Percentiles rank a stretch among this genome's conserved stretches.
phyloP scores from a whole-genome alignment of 1,139 yeast genomes.

The Scheffersomyces stambukii region DNA sequence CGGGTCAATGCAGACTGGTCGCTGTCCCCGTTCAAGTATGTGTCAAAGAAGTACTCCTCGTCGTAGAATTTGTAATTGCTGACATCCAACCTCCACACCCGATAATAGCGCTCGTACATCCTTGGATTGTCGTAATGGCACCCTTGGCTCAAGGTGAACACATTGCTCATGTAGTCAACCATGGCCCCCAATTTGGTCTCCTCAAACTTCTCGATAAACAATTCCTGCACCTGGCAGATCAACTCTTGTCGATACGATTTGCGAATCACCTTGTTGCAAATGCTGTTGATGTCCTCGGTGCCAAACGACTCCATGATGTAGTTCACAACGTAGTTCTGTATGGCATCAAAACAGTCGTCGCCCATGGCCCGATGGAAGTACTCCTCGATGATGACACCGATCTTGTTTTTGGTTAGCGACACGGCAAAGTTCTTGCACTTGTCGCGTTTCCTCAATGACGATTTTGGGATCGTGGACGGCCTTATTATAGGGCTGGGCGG shows the following conservation, averaged over 20 bases:
- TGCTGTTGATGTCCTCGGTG: constrained; percentile 8
- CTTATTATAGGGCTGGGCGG: constrained; percentile 12
- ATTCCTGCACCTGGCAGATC: constrained; percentile 12
- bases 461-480: constrained; percentile 8
- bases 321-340: constrained; percentile 10
- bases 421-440: constrained; percentile 1
- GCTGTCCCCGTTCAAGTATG: constrained; percentile 8
- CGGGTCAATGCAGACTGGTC: constrained; percentile 6
- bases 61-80: constrained; percentile 11
- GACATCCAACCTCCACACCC: constrained; percentile 12
- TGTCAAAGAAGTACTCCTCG: constrained; percentile 12
- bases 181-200: constrained; percentile 16
- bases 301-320: constrained; percentile 16
- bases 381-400: constrained; percentile 9
- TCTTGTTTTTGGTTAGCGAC: constrained; percentile 5
- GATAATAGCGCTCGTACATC: constrained; percentile 10
- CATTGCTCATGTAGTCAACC: constrained; percentile 9
- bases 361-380: constrained; percentile 8
- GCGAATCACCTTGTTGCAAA: constrained; percentile 10
- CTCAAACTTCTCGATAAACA: constrained; percentile 17
- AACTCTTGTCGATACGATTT: constrained; percentile 9
- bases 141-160: constrained; percentile 3
- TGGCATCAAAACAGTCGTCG: constrained; percentile 8
- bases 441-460: constrained; percentile 7
- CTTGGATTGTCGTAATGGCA: constrained; percentile 6